Evolutionary conservation across 208 protist species (phyloP), one percentile per base, ranked within the genome.

Genomic region (Porcisia hertigi): DNA sequence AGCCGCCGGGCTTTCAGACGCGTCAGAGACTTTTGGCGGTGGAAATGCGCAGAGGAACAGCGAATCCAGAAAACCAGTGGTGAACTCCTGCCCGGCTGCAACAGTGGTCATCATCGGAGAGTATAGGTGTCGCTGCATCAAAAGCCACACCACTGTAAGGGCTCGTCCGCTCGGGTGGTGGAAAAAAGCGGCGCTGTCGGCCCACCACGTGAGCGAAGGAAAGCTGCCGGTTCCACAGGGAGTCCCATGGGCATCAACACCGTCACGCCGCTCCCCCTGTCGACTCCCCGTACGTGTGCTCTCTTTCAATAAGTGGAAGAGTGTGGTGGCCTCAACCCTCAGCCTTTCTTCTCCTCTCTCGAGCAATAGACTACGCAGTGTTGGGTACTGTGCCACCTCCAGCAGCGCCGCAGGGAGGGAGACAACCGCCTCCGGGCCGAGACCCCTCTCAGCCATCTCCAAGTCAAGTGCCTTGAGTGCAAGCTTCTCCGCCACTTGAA

Each of bases 301-400:
- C 54, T 75, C 69, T 3, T 47, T 74, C 49, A 82, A 66, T 7
- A 82, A 30, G 76, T 80, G 76, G 34, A 71, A 80, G 4, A 80
- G 69, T 62, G 71, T 72, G 3, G 66, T 45, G 60, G n/a, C 49
- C n/a, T 80, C 76, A 16, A 80, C 76, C 18, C 18, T 49, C 39
- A 80, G 63, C 16, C 69, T 55, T 20, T 69, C 45, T 5, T 52
- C 49, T 18, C 5, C 53, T 60, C 69, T 43, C 55, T 41, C 60
- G 43, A 80, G 62, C 14, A 80, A 69, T 52, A 80, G 14, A 47
- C 47, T 49, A 7, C 39, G 69, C 59, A 80, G 62, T 0, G 54
- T 66, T 20, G 69, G 6, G 54, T 65, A 72, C 2, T 71, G 58
- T 16, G 43, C 59, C 20, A 75, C 45, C 69, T 52, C 53, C 58